These are phyloP conservation scores for Dothiorella sarmentorum DNA, from an alignment of 2,329 filamentous ascomycete species.

Conservation along the genomic window DNA sequence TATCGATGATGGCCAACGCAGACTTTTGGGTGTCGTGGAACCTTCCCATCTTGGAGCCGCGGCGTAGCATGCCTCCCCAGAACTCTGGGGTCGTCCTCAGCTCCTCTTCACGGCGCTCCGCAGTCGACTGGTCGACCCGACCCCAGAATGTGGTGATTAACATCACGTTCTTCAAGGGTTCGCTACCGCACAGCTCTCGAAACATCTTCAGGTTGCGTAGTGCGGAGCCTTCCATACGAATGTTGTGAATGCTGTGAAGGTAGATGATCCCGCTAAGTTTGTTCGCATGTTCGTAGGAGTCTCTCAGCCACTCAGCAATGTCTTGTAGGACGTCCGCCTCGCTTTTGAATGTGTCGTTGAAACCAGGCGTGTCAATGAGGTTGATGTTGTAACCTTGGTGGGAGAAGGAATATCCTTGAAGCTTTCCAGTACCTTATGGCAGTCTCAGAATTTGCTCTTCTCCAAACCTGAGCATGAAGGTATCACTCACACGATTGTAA, in stretches of 20 bases:
- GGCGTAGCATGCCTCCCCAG: too few relatives aligned
- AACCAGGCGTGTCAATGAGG: slow-evolving; percentile 49
- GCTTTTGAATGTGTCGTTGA: slow-evolving; percentile 44
- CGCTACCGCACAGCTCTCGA: not conserved
- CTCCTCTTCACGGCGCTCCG: too few relatives aligned
- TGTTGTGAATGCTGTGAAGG: slow-evolving; percentile 45
- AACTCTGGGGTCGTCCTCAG: too few relatives aligned
- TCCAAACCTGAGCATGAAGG: too few relatives aligned
- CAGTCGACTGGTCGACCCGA: too few relatives aligned
- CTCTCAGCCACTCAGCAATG: slow-evolving; percentile 40
- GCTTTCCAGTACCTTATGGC: too few relatives aligned
- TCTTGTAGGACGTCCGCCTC: slow-evolving; percentile 46
- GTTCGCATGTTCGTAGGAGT: slow-evolving; percentile 29
- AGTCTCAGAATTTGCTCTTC: too few relatives aligned
- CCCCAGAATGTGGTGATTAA: slow-evolving; percentile 46
- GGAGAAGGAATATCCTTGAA: too few relatives aligned
- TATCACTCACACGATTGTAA: slow-evolving; percentile 31
- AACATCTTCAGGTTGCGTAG: slow-evolving; percentile 35
- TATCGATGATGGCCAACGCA: too few relatives aligned
- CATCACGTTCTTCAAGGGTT: slow-evolving; percentile 37
- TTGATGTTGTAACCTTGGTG: slow-evolving; percentile 23
- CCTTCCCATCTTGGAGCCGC: too few relatives aligned
- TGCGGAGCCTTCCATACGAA: slow-evolving; percentile 40
- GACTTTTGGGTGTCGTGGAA: too few relatives aligned
- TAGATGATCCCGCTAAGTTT: slow-evolving; percentile 46